These are phyloP conservation scores for Fagopyrum tataricum DNA, from an alignment of 148 eudicot genomes.

Conservation along the genomic window DNA sequence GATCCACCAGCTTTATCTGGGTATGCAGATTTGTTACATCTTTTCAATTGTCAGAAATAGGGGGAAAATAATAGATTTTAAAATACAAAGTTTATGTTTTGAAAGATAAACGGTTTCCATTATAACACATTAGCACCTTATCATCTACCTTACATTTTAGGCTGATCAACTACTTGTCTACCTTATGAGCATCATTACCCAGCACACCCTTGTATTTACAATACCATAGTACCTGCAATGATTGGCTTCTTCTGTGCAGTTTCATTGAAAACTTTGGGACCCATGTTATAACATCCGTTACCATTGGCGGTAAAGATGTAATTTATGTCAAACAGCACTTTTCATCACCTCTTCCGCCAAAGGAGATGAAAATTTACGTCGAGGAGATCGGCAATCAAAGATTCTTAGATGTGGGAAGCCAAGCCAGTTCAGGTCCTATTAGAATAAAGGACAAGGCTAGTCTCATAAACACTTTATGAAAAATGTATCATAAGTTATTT, in stretches of 20 bases:
- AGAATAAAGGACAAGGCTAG: constrained; percentile 75
- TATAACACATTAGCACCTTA: neutral
- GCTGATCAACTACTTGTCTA: neutral
- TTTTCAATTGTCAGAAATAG: constrained; percentile 5
- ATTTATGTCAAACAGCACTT: constrained; percentile 77
- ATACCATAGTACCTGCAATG: neutral
- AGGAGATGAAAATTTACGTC: constrained; percentile 72
- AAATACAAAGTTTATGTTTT: neutral
- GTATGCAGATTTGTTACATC: constrained; percentile 25
- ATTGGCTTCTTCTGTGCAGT: constrained; percentile 28
- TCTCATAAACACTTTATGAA: constrained; percentile 21
- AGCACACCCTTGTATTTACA: neutral
- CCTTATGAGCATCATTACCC: neutral
- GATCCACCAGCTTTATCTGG: constrained; percentile 85
- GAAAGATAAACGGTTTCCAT: neutral
- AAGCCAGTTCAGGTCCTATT: constrained; percentile 70
- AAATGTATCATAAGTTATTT: neutral
- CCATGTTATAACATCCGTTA: constrained; percentile 78
- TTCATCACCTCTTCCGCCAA: constrained; percentile 61
- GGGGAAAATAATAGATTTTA: neutral
- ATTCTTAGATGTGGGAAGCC: constrained; percentile 50
- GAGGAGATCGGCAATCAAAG: constrained; percentile 85
- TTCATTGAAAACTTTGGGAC: constrained; percentile 86
- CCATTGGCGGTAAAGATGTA: constrained; percentile 91
- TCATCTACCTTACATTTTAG: neutral